These are phyloP conservation scores for Fonsecaea pugnacius DNA, from an alignment of 2,329 filamentous ascomycete species.

Conservation along the genomic window DNA sequence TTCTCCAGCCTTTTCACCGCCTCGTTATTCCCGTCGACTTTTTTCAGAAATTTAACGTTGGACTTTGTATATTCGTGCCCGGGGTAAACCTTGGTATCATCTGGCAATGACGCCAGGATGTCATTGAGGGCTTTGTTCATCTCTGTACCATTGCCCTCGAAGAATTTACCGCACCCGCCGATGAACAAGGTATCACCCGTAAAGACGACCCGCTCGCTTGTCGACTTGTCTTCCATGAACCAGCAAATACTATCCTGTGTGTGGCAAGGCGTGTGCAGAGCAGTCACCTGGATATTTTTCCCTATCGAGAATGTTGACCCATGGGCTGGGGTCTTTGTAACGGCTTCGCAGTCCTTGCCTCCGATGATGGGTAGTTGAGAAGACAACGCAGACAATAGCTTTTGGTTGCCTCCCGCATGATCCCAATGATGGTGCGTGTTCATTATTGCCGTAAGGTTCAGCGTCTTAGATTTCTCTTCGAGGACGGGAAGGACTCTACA, in stretches of 20 bases:
- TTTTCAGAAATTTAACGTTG: slow-evolving; percentile 78
- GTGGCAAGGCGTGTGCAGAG: slow-evolving; percentile 95
- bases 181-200: slow-evolving; percentile 97
- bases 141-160: slow-evolving; percentile 84
- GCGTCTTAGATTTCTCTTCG: slow-evolving; percentile 67
- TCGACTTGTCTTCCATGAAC: slow-evolving; percentile 72
- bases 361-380: slow-evolving; percentile 78
- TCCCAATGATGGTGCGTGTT: slow-evolving; percentile 98
- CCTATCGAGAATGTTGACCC: slow-evolving; percentile 81
- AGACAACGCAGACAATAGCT: slow-evolving; percentile 63
- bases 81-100: slow-evolving; percentile 91
- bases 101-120: slow-evolving; percentile 76
- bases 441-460: slow-evolving; percentile 85
- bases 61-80: slow-evolving; percentile 98
- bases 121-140: slow-evolving; percentile 95
- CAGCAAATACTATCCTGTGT: slow-evolving; percentile 99
- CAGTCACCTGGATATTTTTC: slow-evolving; percentile 75
- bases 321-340: slow-evolving; percentile 76
- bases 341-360: slow-evolving; percentile 80
- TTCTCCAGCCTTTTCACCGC: slow-evolving; percentile 75
- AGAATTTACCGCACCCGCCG: slow-evolving; percentile 92
- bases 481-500: slow-evolving; percentile 49
- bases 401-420: slow-evolving; percentile 87
- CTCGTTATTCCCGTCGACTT: slow-evolving; percentile 47
- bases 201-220: slow-evolving; percentile 76